Evolutionary conservation across 768 basidiomycete genomes (phyloP), one percentile per base, ranked within the genome.

Genomic region (Phlegmacium glaucopus): DNA sequence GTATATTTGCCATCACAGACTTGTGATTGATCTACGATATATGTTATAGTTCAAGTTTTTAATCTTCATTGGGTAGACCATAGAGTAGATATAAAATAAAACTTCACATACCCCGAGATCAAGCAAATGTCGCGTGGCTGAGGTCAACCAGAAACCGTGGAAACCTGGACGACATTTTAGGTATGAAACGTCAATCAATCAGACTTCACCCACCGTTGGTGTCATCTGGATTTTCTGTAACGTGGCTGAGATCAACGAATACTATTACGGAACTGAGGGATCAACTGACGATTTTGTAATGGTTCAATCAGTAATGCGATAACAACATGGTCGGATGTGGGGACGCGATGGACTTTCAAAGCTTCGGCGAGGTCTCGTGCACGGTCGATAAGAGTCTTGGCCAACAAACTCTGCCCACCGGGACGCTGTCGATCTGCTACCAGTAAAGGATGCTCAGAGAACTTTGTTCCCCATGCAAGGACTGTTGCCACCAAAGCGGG

Each of bases 381-480:
- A 40, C 92, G 80, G 61, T 86, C 78, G 41, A 93, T 82, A 28
- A 95, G 68, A 1, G 85, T 70, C 66, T 83, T 87, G 4, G 90
- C 87, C 6, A 97, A 69, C 30, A 81, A 63, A 64, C 92, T 92
- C 60, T 90, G 85, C 6, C 82, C 81, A 39, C 75, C 71, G 41
- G 80, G 82, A 49, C 82, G 80, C 42, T 78, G 72, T 36, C 92
- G 78, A 69, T 95, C 94, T 28, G 82, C 80, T 16, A 84, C 76
- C 39, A 96, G 80, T 50, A 93, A 67, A 0, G 87, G 85, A 61
- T 95, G 90, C 58, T 96, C 94, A 4, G 91, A 93, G 64, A 95
- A 95, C 57, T 93, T 92, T 30, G 90, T 85, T 25, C 94, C 94
- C 87, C 89, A 94, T 0, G 92, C 90, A 44, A 96, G 71, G 8